Conservation (phyloP, 2,329 filamentous ascomycete genomes). For the Fusarium duplospermum region DNA sequence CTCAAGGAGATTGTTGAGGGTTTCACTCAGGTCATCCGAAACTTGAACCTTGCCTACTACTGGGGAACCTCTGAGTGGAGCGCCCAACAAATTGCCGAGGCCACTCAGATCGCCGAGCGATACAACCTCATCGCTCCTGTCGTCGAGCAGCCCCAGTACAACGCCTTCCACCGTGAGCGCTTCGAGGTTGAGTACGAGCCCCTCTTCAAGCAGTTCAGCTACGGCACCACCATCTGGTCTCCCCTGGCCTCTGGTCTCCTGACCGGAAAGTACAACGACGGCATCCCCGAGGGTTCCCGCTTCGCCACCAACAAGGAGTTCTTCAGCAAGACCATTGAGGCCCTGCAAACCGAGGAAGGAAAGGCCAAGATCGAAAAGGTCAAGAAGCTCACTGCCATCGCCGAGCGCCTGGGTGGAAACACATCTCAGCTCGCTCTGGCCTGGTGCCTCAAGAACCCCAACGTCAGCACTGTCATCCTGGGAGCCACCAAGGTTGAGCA, state of each 20-base stretch:
- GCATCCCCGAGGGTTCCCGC: slow-evolving; percentile 67
- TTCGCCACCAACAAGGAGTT: slow-evolving; percentile 54
- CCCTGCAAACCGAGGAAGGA: slow-evolving; percentile 29
- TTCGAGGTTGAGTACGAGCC: slow-evolving; percentile 73
- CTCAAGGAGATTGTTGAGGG: slow-evolving; percentile 45
- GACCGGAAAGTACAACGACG: slow-evolving; percentile 74
- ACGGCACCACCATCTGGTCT: slow-evolving; percentile 71
- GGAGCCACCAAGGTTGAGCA: slow-evolving; percentile 44
- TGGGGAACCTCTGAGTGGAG: slow-evolving; percentile 75
- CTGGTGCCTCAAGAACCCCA: slow-evolving; percentile 43
- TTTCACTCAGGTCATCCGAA: slow-evolving; percentile 43
- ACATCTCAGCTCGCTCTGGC: slow-evolving; percentile 42
- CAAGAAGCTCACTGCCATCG: slow-evolving; percentile 37
- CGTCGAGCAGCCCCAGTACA: slow-evolving; percentile 76
- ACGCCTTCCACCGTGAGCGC: slow-evolving; percentile 69
- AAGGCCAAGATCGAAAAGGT: slow-evolving; percentile 45
- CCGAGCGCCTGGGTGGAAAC: slow-evolving; percentile 41
- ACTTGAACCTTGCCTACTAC: slow-evolving; percentile 45
- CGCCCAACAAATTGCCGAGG: slow-evolving; percentile 73
- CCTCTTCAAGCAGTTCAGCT: slow-evolving; percentile 67
- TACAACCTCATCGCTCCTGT: slow-evolving; percentile 72
- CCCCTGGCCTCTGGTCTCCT: slow-evolving; percentile 68
- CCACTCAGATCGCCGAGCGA: slow-evolving; percentile 64
- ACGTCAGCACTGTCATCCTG: slow-evolving; percentile 46
- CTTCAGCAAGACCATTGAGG: slow-evolving; percentile 25